phyloP scores from a whole-genome alignment of 2,329 filamentous ascomycete species.

The Nothophaeocryptopus gaeumannii region DNA sequence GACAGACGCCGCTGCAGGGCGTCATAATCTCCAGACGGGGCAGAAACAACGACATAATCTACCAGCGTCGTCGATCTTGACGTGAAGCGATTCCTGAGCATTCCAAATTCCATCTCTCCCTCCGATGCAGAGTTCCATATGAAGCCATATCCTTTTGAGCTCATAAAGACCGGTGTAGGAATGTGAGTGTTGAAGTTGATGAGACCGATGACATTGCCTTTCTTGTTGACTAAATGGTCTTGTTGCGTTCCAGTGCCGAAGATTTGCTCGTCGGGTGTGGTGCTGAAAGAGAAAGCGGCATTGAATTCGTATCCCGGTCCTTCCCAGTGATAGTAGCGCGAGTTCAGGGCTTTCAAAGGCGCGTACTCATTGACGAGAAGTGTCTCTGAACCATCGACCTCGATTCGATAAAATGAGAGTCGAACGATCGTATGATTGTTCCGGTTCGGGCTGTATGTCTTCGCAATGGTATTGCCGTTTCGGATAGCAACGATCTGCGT shows the following conservation, averaged over 20 bases:
- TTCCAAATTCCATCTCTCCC: constrained; percentile 33
- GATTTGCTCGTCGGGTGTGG: constrained; percentile 34
- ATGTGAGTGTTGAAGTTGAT: constrained; percentile 36
- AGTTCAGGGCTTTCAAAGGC: constrained; percentile 36
- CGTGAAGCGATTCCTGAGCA: constrained; percentile 30
- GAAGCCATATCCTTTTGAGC: constrained; percentile 32
- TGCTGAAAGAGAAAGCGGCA: constrained; percentile 39
- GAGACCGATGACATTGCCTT: constrained; percentile 32
- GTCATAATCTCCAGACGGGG: constrained; percentile 33
- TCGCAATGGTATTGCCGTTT: constrained; percentile 39
- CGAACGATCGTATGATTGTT: constrained; percentile 36
- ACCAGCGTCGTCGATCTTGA: constrained; percentile 30
- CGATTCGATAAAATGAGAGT: constrained; percentile 38
- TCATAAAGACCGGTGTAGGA: constrained; percentile 33
- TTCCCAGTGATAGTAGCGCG: constrained; percentile 38
- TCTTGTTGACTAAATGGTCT: constrained; percentile 34
- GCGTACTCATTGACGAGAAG: constrained; percentile 38
- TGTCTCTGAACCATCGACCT: constrained; percentile 35
- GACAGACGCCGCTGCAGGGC: constrained; percentile 28
- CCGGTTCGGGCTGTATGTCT: constrained; percentile 31
- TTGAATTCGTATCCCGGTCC: constrained; percentile 37
- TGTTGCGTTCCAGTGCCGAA: constrained; percentile 33
- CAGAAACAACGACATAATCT: constrained; percentile 33
- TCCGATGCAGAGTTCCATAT: constrained; percentile 33
- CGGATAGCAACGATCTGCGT: constrained; percentile 32